phyloP scores from a whole-genome alignment of 2,329 filamentous ascomycete species.

The Fusarium liriodendri region DNA sequence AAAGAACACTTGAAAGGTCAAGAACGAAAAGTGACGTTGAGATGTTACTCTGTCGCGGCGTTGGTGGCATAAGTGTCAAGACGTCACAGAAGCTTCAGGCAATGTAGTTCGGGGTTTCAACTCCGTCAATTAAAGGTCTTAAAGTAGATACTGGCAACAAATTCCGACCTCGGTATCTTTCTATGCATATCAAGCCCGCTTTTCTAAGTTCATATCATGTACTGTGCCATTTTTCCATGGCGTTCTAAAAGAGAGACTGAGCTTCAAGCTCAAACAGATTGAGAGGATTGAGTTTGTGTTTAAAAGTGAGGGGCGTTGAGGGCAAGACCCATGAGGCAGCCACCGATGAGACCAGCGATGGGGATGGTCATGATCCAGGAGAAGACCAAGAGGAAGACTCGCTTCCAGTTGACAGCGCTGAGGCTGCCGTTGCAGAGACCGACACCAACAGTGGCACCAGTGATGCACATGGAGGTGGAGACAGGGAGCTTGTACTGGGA shows the following conservation, averaged over 20 bases:
- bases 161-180: slow-evolving; percentile 10
- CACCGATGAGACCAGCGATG: slow-evolving; percentile 55
- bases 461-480: slow-evolving; percentile 84
- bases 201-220: slow-evolving; percentile 20
- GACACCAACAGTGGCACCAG: slow-evolving; percentile 81
- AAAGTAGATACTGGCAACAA: slow-evolving; percentile 16
- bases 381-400: slow-evolving; percentile 73
- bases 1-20: neutral
- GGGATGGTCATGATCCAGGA: slow-evolving; percentile 67
- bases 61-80: no score
- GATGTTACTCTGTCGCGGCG: neutral
- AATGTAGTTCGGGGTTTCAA: neutral
- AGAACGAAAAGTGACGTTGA: neutral
- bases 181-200: slow-evolving; percentile 20
- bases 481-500: slow-evolving; percentile 81
- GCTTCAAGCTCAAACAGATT: slow-evolving; percentile 10
- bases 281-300: neutral
- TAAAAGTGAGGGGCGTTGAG: slow-evolving; percentile 55
- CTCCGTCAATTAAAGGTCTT: slow-evolving; percentile 30
- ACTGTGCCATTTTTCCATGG: neutral
- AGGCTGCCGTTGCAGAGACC: slow-evolving; percentile 79
- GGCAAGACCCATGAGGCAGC: slow-evolving; percentile 53
- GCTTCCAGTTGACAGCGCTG: slow-evolving; percentile 81
- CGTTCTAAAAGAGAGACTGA: slow-evolving; percentile 14
- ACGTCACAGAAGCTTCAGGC: neutral